Evolutionary conservation across 2,329 filamentous ascomycete species (phyloP), one percentile per base, ranked within the genome.

Genomic region (Aquanectria penicillioides): DNA sequence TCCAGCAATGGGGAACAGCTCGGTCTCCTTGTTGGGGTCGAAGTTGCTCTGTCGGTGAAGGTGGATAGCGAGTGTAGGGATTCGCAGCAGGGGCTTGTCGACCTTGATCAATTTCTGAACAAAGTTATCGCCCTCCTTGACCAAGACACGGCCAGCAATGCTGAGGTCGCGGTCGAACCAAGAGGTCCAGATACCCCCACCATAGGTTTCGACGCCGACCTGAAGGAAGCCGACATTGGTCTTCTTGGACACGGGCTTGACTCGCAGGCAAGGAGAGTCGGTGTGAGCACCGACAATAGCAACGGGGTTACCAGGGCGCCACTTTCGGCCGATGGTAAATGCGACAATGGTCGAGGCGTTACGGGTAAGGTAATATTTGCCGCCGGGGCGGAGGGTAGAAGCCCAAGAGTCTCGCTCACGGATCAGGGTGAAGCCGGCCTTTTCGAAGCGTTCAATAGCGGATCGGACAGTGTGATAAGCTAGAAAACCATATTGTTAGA

Each of bases 91-190:
- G 13, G 95, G 95, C 71, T 90, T 89, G 70, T 97, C 91, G 64
- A 99, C 86, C 79, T 96, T 95, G 78, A 98, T 87, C 55, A 99
- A 84, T 77, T 90, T 94, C 78, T 93, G 90, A 62, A 89, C 86
- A 64, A 97, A 91, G 64, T 85, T 88, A 57, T 91, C 85, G 41
- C 84, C 84, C 56, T 89, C 88, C 68, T 86, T 88, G 54, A 95
- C 91, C 81, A 98, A 89, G 12, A 92, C 92, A 59, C 95, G 86
- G 8, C 95, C 95, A 26, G 95, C 95, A 51, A 98, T 88, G 69
- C 92, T 91, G 62, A 99, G 81, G 75, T 99, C 95, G 47, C 95
- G 89, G 76, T 99, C 95, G 73, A 99, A 99, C 95, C 91, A 99
- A 41, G 92, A 97, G 77, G 97, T 94, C 94, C 94, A 98, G 71